A percentile compares a stretch with the other conserved stretches of the same genome.
Conservation (phyloP, 495 filamentous ascomycete species). For the Opeltia flavorubescens region DNA sequence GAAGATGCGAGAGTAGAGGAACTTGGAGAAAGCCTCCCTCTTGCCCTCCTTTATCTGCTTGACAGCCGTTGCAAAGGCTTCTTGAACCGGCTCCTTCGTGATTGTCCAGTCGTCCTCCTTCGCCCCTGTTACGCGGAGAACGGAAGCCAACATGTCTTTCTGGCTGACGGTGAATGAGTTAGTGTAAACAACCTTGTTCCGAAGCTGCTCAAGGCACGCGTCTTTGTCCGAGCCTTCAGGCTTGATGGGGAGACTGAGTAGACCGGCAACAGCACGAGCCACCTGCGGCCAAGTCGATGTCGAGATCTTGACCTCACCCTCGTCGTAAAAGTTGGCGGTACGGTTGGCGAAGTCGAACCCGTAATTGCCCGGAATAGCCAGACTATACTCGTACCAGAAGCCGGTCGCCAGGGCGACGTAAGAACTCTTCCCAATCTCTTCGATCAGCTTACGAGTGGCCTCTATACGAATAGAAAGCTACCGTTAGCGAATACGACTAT, state of each 20-base stretch:
- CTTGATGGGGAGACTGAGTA: slow-evolving; percentile 27
- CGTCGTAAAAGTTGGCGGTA: slow-evolving; percentile 29
- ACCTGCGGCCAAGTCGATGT: slow-evolving; percentile 28
- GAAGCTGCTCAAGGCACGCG: slow-evolving; percentile 16
- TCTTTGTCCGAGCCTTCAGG: slow-evolving; percentile 27
- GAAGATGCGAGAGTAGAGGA: slow-evolving; percentile 37
- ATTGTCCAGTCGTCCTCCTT: slow-evolving; percentile 41
- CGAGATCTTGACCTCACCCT: slow-evolving; percentile 24
- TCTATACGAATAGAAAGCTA: not conserved
- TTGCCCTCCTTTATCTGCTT: slow-evolving; percentile 27
- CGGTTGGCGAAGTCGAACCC: slow-evolving; percentile 29
- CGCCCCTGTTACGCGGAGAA: slow-evolving; percentile 35
- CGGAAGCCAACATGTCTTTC: slow-evolving; percentile 32
- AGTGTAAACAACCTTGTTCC: slow-evolving; percentile 28
- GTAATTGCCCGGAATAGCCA: slow-evolving; percentile 21
- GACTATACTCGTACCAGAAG: slow-evolving; percentile 38
- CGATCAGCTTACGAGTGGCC: slow-evolving; percentile 18
- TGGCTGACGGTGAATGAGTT: slow-evolving; percentile 31
- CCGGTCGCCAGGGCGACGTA: slow-evolving; percentile 31
- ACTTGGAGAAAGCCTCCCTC: slow-evolving; percentile 4
- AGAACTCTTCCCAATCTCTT: slow-evolving; percentile 23
- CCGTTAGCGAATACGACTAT: not conserved
- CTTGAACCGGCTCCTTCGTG: slow-evolving; percentile 23
- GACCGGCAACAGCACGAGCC: slow-evolving; percentile 26
- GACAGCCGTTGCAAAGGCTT: slow-evolving; percentile 26